Base-by-base conservation (phyloP, 73 alveolate species). In the Paramecium caudatum region DNA sequence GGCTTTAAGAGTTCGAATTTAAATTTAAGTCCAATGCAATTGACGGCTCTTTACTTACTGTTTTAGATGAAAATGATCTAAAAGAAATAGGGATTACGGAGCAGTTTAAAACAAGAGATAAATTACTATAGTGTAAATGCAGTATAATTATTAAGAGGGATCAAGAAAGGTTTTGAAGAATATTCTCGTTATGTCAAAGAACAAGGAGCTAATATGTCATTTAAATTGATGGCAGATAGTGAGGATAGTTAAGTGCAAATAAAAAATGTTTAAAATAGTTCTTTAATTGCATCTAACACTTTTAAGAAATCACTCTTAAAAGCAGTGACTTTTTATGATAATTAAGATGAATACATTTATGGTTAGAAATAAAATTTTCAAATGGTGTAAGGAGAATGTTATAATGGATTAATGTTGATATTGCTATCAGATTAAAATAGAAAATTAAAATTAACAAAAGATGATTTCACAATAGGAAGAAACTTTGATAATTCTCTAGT, bases 381-480 rank as follows among this genome's bases (percentile, higher is more conserved):
- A 10, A 55, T 9, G 23, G 21, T 10, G 30, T 27, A 55, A 55
- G 23, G 30, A 19, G 80, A 55, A 55, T 16, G 8, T 55, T 25
- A 10, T 2, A 23, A 9, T 19, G 80, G 80, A 8, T 27, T 55
- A 12, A 55, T 55, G 0, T 23, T 55, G 45, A 55, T 55, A 9
- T 55, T 9, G 30, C n/a, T 27, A 27, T 5, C 12, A 55, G 80
- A 55, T 10, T 21, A 16, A 27, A 37, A 37, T 10, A 55, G 30
- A 55, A 27, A 55, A 55, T 55, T 10, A 12, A 5, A 55, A 10
- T 55, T 55, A 27, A 6, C 30, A 0, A 55, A 55, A 27, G 10
- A 55, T 27, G 80, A 55, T 27, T 27, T 55, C 23, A 23, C 46
- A 23, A 55, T 55, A 55, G 80, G 80, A 55, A 55, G 80, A 55